Conservation (phyloP, 1,284 basidiomycete species). For the Earliella scabrosa region DNA sequence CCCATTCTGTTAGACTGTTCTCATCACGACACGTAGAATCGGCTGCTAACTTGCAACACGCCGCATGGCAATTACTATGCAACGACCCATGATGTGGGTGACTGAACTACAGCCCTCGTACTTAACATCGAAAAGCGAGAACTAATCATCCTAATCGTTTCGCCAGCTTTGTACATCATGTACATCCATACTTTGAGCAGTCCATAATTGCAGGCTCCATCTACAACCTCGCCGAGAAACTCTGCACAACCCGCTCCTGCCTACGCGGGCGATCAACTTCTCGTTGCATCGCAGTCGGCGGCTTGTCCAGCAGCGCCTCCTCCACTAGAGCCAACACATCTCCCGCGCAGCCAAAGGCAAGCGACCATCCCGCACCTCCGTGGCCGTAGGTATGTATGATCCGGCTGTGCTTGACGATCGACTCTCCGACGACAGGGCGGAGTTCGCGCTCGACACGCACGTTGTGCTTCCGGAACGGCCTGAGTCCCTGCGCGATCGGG, state of each 20-base stretch:
- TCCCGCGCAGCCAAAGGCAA: constrained; percentile 12
- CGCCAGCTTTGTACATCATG: too few relatives aligned
- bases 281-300: constrained; percentile 1
- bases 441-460: constrained; percentile 41
- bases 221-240: background rate
- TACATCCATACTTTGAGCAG: too few relatives aligned
- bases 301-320: constrained; percentile 8
- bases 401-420: constrained; percentile 24
- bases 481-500: constrained; percentile 39
- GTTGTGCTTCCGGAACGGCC: constrained; percentile 37
- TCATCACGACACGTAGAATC: too few relatives aligned
- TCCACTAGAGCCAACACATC: constrained; percentile 13
- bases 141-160: too few relatives aligned
- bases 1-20: too few relatives aligned
- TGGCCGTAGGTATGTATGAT: constrained; percentile 43
- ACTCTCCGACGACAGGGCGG: constrained; percentile 20
- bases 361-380: constrained; percentile 33
- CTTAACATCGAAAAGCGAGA: too few relatives aligned
- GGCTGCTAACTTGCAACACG: too few relatives aligned
- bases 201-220: too few relatives aligned
- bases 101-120: too few relatives aligned
- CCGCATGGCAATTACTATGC: too few relatives aligned
- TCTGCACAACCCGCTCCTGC: background rate
- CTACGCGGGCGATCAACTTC: background rate
- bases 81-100: too few relatives aligned